Evolutionary conservation across 257 asterid species (phyloP), one percentile per base, ranked within the genome.

Genomic region (Agastache rugosa): DNA sequence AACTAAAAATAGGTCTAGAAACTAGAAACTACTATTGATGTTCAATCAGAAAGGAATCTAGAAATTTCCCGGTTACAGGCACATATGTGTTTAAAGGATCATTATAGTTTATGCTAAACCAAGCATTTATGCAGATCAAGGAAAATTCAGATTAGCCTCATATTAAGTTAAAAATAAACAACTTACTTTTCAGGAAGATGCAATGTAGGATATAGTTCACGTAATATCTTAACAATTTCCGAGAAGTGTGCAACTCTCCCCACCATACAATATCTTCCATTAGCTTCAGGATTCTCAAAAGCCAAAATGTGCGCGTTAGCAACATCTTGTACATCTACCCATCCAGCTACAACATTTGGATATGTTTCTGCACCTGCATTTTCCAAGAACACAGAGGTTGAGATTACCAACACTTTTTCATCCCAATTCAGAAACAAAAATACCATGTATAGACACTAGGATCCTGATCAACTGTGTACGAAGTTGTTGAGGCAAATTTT

Each of bases 271-370:
- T 89, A 89, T 76, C 97, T 83, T 63, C 97, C 96, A 72, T 74
- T 81, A 60, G 97, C 97, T 0, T 83, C 78, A 53, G 90, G 85
- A 62, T 83, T 87, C 81, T 91, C 97, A 55, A 69, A 85, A 25
- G 91, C 96, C 8, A 86, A 77, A 81, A 91, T 78, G 68, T 91
- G 97, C 16, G 97, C 94, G 48, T 82, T 73, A 8, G 94, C 96
- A 31, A 89, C 97, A 75, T 91, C 97, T 74, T 72, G 88, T 10
- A 91, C 97, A 63, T 89, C 76, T 6, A 88, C 86, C 96, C 93
- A 86, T 50, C 94, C 89, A 69, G 68, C 47, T 17, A 84, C 53
- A 37, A 75, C 62, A 74, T 88, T 86, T 51, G 87, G 87, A 71
- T 68, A 92, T 55, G 93, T 74, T 67, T 84, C 88, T 5, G 92